Evolutionary conservation across 2,329 filamentous ascomycete species (phyloP).

Genomic region (Colletotrichum orbiculare): DNA sequence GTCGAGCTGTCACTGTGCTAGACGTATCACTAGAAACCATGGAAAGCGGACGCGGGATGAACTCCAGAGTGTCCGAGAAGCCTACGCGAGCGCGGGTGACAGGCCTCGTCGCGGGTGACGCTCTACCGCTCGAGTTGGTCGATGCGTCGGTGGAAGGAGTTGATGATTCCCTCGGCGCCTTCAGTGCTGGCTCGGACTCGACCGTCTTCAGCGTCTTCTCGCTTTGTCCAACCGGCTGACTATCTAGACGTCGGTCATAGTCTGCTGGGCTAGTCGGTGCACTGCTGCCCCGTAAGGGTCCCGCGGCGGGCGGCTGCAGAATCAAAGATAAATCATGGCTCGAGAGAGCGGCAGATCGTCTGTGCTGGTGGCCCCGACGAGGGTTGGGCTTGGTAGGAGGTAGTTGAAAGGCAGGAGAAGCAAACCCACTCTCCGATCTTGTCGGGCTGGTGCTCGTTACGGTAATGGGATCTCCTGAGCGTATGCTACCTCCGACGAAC

Average conservation of each 20-base stretch:
- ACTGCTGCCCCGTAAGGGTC: slow-evolving; percentile 67
- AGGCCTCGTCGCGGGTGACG: slow-evolving; percentile 47
- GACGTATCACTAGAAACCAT: slow-evolving; percentile 87
- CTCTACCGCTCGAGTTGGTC: slow-evolving; percentile 31
- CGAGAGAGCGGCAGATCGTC: slow-evolving; percentile 85
- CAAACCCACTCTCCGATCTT: slow-evolving; percentile 68
- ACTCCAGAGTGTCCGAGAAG: slow-evolving; percentile 87
- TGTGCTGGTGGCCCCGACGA: slow-evolving; percentile 80
- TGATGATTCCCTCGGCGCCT: slow-evolving; percentile 32
- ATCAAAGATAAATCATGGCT: slow-evolving; percentile 82
- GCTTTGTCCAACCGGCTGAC: slow-evolving; percentile 10
- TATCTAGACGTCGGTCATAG: slow-evolving; percentile 44
- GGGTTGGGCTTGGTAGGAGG: slow-evolving; percentile 58
- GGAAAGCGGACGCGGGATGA: slow-evolving; percentile 84
- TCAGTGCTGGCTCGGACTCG: slow-evolving; percentile 32
- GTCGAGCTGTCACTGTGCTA: slow-evolving; percentile 77
- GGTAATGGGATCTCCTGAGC: slow-evolving; percentile 67
- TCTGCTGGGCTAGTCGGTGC: slow-evolving; percentile 71
- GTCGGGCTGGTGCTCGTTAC: slow-evolving; percentile 77
- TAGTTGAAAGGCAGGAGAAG: slow-evolving; percentile 65
- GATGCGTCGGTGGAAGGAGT: slow-evolving; percentile 35
- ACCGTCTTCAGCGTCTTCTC: slow-evolving; percentile 36
- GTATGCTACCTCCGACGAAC: slow-evolving; percentile 80
- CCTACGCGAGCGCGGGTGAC: slow-evolving; percentile 74
- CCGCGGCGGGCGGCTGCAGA: slow-evolving; percentile 67